These are phyloP conservation scores for Posidonia oceanica DNA, from an alignment of 116 monocot genomes.

Conservation along the genomic window DNA sequence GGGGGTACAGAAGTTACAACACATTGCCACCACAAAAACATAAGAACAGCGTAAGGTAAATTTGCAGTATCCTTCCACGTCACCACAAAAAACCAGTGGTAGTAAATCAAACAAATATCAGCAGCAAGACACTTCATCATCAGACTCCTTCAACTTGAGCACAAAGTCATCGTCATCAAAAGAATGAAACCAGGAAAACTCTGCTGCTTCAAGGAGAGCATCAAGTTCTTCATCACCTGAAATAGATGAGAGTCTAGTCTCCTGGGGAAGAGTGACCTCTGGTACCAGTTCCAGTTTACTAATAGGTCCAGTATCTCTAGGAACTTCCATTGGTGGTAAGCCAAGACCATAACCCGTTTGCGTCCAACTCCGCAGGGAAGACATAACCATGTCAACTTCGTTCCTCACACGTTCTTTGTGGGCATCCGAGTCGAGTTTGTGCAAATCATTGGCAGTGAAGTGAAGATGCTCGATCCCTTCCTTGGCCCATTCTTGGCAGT, in stretches of 20 bases:
- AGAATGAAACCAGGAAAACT: no score
- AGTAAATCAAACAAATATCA: no score
- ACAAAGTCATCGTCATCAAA: no score
- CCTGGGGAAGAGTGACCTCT: background rate
- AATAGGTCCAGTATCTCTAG: background rate
- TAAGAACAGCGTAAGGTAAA: no score
- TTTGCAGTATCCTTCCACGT: no score
- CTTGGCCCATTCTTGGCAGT: slow-evolving; percentile 39
- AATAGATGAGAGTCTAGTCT: background rate
- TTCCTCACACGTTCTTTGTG: slow-evolving; percentile 8
- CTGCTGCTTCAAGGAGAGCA: no score
- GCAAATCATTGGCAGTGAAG: slow-evolving; percentile 22
- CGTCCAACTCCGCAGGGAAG: background rate
- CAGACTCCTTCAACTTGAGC: no score
- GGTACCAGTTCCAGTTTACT: background rate
- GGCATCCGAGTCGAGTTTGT: slow-evolving; percentile 12
- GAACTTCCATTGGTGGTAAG: background rate
- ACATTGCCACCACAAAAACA: no score
- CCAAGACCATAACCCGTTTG: background rate
- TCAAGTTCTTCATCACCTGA: background rate
- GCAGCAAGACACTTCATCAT: no score
- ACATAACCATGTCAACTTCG: slow-evolving; percentile 7
- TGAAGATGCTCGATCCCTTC: slow-evolving; percentile 30
- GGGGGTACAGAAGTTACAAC: no score
- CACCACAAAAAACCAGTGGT: no score